Conservation (phyloP, 176 grass and related monocot genomes). For the Themeda triandra region DNA sequence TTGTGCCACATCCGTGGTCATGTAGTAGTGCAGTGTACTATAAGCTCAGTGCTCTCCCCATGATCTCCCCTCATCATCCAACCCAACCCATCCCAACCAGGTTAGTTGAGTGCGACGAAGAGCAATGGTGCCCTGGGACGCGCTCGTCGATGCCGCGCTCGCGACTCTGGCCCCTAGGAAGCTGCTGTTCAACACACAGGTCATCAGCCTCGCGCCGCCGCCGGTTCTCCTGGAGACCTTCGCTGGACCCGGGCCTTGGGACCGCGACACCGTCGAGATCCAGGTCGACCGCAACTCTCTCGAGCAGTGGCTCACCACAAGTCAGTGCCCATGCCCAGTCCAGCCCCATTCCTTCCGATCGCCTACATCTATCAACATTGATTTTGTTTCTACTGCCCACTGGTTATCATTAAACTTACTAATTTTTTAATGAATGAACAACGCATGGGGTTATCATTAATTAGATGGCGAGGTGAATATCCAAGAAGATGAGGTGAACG, state of each 20-base stretch:
- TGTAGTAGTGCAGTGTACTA: too few relatives aligned
- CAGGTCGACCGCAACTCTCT: constrained; percentile 45
- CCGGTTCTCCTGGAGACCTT: constrained; percentile 2
- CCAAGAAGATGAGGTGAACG: constrained; percentile 28
- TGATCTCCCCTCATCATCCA: too few relatives aligned
- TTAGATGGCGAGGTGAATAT: constrained; percentile 34
- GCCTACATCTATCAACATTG: too few relatives aligned
- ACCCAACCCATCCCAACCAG: too few relatives aligned
- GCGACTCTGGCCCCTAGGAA: constrained; percentile 33
- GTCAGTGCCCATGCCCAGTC: neutral
- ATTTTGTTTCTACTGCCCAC: too few relatives aligned
- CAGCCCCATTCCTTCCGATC: too few relatives aligned
- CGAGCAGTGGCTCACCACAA: constrained; percentile 56
- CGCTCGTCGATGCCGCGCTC: constrained; percentile 40
- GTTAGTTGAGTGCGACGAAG: too few relatives aligned
- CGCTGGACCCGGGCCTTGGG: constrained; percentile 50
- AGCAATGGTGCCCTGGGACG: constrained; percentile 59
- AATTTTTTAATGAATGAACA: too few relatives aligned
- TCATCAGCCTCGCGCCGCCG: constrained; percentile 29
- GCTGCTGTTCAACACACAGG: constrained; percentile 50
- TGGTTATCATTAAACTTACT: too few relatives aligned
- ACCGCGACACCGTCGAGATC: constrained; percentile 53
- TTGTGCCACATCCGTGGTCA: too few relatives aligned
- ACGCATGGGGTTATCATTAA: too few relatives aligned
- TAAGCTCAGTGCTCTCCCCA: too few relatives aligned